Percentiles rank a stretch among this genome's conserved stretches.
Conservation (phyloP, 2,329 filamentous ascomycete genomes). For the Epichloe bromicola region DNA sequence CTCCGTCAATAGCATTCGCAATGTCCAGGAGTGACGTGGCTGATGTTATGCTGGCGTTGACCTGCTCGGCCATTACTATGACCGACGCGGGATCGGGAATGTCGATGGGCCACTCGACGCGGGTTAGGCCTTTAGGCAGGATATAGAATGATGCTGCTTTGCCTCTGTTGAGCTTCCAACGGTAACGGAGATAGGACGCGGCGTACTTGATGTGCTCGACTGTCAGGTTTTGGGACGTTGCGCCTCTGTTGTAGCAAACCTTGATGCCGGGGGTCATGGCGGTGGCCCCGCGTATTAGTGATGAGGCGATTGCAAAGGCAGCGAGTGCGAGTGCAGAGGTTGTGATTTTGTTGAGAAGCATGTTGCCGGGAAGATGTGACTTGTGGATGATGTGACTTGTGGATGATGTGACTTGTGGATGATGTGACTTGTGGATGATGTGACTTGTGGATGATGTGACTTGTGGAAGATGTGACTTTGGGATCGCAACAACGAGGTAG, state of each 20-base stretch:
- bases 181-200: conserved; percentile 2
- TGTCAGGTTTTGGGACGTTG: conserved; percentile 1
- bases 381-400: too few species aligned
- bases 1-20: conserved; percentile 14
- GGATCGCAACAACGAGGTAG: too few species aligned
- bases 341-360: too few species aligned
- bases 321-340: too few species aligned
- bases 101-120: conserved; percentile 9
- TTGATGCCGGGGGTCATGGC: too few species aligned
- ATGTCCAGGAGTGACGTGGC: conserved; percentile 12
- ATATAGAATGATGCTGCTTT: conserved; percentile 4
- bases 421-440: too few species aligned
- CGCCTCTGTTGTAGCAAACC: neutral
- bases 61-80: conserved; percentile 7
- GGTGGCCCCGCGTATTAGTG: too few species aligned
- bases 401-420: too few species aligned
- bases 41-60: conserved; percentile 6
- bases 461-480: too few species aligned
- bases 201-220: neutral
- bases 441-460: too few species aligned
- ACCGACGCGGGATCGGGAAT: conserved; percentile 1
- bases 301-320: too few species aligned
- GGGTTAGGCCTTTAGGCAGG: conserved; percentile 8
- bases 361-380: too few species aligned
- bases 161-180: neutral